phyloP scores from a whole-genome alignment of 495 filamentous ascomycete species.

The Pseudotulostoma volvatum region DNA sequence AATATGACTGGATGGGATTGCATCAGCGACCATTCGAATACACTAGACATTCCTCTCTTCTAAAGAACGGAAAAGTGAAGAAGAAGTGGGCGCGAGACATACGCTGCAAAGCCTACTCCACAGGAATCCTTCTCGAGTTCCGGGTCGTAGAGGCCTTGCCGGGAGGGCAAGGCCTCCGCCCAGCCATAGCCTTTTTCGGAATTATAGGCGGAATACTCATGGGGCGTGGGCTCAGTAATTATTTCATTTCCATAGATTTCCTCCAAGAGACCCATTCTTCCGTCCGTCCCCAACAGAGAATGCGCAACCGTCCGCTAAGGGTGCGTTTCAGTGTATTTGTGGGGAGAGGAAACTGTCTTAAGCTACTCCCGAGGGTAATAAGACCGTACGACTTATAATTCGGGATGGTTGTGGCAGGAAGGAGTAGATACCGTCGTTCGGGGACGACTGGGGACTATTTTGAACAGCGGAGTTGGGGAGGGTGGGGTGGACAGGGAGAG shows the following conservation, averaged over 20 bases:
- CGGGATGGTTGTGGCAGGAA: too few species aligned
- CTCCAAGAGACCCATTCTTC: conserved; percentile 55
- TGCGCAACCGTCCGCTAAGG: conserved; percentile 5
- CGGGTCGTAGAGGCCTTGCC: conserved; percentile 97
- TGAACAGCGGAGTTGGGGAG: too few species aligned
- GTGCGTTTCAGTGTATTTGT: too few species aligned
- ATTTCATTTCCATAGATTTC: conserved; percentile 46
- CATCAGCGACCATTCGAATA: conserved; percentile 1
- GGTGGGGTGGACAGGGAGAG: too few species aligned
- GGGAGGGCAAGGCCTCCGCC: conserved; percentile 87
- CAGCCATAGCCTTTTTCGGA: conserved; percentile 78
- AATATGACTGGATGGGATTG: conserved; percentile 52
- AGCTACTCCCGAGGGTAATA: too few species aligned
- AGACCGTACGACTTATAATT: too few species aligned
- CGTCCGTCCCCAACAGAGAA: conserved; percentile 31
- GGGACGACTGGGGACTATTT: too few species aligned
- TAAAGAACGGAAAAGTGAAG: neutral
- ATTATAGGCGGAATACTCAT: conserved; percentile 70
- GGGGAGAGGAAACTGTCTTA: too few species aligned
- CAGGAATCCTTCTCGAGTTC: conserved; percentile 97
- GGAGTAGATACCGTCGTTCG: too few species aligned
- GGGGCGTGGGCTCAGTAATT: conserved; percentile 41
- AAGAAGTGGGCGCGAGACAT: conserved; percentile 21
- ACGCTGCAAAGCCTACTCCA: conserved; percentile 98
- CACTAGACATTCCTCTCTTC: too few species aligned